These are phyloP conservation scores for Punica granatum DNA, from an alignment of 345 rosid species.

Conservation along the genomic window DNA sequence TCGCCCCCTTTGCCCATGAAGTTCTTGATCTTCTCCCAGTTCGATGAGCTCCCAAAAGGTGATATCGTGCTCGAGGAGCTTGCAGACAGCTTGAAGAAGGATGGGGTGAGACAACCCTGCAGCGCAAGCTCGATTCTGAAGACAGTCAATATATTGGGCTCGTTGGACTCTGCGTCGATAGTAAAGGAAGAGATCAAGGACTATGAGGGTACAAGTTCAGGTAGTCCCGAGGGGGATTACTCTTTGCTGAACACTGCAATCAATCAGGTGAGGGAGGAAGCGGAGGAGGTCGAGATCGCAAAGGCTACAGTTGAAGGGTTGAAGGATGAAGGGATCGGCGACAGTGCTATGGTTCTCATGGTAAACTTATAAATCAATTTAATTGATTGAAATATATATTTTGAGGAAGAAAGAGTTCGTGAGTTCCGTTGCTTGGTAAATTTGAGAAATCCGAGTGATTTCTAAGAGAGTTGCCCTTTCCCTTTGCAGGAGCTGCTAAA, in stretches of 20 bases:
- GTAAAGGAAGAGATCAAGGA: constrained; percentile 25
- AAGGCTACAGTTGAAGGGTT: constrained; percentile 51
- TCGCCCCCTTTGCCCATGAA: constrained; percentile 67
- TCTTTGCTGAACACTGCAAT: constrained; percentile 46
- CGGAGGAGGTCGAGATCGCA: constrained; percentile 43
- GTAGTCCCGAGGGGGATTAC: constrained; percentile 18
- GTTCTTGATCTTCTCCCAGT: constrained; percentile 76
- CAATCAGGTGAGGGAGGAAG: constrained; percentile 56
- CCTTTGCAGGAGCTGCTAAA: neutral
- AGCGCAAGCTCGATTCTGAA: constrained; percentile 69
- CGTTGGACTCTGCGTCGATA: constrained; percentile 21
- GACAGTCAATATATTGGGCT: constrained; percentile 37
- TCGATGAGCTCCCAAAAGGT: constrained; percentile 79
- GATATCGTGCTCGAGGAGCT: constrained; percentile 73
- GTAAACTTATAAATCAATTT: constrained; percentile 20
- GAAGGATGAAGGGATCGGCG: constrained; percentile 74
- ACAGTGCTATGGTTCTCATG: constrained; percentile 51
- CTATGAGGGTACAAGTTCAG: constrained; percentile 3
- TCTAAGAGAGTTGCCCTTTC: too few species aligned
- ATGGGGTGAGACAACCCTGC: constrained; percentile 32
- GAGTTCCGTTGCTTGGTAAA: too few species aligned
- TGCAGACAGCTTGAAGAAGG: constrained; percentile 53
- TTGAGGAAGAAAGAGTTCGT: too few species aligned
- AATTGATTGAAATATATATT: neutral
- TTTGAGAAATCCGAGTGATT: too few species aligned